Conservation (phyloP, 768 basidiomycete species). For the Pulveroboletus sp. region DNA sequence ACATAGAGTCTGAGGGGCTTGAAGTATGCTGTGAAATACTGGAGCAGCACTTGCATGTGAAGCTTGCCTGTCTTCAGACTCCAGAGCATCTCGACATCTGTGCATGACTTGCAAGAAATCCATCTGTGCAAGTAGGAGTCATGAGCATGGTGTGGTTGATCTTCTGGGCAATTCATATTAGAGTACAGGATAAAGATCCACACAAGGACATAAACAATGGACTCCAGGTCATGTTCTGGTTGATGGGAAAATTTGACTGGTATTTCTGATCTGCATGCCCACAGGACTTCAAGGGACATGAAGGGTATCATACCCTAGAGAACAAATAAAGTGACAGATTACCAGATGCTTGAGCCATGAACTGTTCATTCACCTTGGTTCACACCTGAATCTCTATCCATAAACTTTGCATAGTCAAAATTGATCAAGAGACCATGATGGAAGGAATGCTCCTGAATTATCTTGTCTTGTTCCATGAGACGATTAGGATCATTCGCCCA, state of each 20-base stretch:
- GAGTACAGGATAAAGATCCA: conserved; percentile 5
- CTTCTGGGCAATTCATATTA: background rate
- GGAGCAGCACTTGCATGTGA: background rate
- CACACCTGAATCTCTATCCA: background rate
- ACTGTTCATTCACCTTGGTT: background rate
- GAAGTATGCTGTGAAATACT: background rate
- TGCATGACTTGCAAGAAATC: background rate
- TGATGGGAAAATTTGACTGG: background rate
- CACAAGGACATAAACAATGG: background rate
- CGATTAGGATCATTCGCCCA: background rate
- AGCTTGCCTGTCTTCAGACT: background rate
- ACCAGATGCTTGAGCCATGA: background rate
- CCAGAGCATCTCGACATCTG: background rate
- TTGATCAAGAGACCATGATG: conserved; percentile 1
- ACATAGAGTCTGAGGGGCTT: background rate
- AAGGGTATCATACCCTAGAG: background rate
- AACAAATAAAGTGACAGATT: background rate
- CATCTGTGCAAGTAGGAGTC: background rate
- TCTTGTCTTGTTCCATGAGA: background rate
- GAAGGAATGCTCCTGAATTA: background rate
- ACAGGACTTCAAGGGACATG: background rate
- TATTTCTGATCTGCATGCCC: background rate
- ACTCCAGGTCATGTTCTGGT: conserved; percentile 1
- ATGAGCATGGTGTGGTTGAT: background rate
- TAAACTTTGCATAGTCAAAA: background rate